Conservation (phyloP, 2,329 filamentous ascomycete genomes). For the Rhynchosporium agropyri region DNA sequence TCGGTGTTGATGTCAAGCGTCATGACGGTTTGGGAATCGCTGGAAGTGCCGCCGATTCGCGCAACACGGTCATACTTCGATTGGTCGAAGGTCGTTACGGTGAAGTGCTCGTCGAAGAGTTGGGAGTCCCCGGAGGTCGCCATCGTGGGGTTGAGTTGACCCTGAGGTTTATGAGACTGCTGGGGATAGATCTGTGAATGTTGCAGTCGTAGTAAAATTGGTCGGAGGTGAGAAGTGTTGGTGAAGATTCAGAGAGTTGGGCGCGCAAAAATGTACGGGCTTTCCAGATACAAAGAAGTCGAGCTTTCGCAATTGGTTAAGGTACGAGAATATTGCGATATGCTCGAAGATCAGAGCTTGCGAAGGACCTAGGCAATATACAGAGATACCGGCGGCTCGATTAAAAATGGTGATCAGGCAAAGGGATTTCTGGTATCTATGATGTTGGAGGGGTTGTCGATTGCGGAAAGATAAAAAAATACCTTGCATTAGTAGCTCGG, state of each 20-base stretch:
- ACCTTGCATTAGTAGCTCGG: not conserved
- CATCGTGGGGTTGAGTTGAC: slow-evolving; percentile 23
- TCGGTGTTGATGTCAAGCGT: slow-evolving; percentile 93
- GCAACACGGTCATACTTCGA: slow-evolving; percentile 95
- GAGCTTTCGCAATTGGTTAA: too few species aligned
- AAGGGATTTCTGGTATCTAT: too few species aligned
- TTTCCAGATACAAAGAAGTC: not conserved
- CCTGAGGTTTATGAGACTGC: not conserved
- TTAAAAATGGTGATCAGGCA: too few species aligned
- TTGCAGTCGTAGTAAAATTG: not conserved
- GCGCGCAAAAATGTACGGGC: not conserved
- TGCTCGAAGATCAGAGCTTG: too few species aligned
- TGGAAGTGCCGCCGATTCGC: slow-evolving; percentile 76
- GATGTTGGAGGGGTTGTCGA: not conserved
- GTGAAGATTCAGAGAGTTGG: not conserved
- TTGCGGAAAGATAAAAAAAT: not conserved
- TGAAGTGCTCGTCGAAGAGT: slow-evolving; percentile 93
- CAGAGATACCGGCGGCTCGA: too few species aligned
- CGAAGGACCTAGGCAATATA: too few species aligned
- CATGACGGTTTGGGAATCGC: slow-evolving; percentile 74
- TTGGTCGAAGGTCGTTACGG: slow-evolving; percentile 74
- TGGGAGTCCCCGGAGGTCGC: slow-evolving; percentile 77
- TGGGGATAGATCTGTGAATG: not conserved
- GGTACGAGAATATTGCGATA: too few species aligned
- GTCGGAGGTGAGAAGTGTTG: not conserved